Evolutionary conservation across 106 monocot species (phyloP).

Genomic region (Dendrobium officinale): DNA sequence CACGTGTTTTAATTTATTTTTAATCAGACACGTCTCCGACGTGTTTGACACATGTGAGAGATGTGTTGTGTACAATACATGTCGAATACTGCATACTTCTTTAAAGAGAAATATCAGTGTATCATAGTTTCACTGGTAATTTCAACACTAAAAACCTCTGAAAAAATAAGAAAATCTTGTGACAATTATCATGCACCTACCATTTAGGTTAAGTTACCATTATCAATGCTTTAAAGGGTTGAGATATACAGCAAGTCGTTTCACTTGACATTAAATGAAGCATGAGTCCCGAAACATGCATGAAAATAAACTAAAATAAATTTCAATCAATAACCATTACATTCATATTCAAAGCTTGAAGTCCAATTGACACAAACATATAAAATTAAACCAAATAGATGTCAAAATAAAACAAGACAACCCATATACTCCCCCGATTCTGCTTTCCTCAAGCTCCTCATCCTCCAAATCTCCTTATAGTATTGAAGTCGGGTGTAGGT

Average conservation of each 20-base stretch:
- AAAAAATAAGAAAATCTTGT: not conserved
- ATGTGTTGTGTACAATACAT: too few species aligned
- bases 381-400: not conserved
- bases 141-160: not conserved
- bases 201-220: not conserved
- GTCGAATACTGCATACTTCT: too few species aligned
- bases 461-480: not conserved
- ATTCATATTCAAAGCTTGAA: not conserved
- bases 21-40: too few species aligned
- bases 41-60: too few species aligned
- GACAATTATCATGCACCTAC: not conserved
- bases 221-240: not conserved
- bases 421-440: not conserved
- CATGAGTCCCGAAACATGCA: not conserved
- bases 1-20: too few species aligned
- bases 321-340: not conserved
- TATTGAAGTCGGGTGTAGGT: not conserved
- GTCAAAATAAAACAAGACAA: not conserved
- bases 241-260: not conserved
- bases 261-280: not conserved
- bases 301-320: not conserved
- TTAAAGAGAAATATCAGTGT: too few species aligned
- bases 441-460: not conserved
- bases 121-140: not conserved
- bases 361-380: not conserved